A percentile compares a stretch with the other conserved stretches of the same genome.
phyloP scores from a whole-genome alignment of 2,329 filamentous ascomycete species.

The Dendryphion nanum region DNA sequence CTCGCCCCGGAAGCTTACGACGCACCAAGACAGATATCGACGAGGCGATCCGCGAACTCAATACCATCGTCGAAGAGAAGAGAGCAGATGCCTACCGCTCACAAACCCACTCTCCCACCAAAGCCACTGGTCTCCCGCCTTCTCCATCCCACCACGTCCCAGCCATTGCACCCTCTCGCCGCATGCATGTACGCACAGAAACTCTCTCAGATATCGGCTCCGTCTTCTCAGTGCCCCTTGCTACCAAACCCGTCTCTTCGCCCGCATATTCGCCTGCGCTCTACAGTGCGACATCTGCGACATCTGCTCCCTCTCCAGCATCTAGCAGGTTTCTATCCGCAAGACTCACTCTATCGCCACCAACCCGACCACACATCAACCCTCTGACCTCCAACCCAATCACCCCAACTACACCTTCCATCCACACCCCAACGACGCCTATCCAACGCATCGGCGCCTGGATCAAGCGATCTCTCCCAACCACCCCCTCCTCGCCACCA shows the following conservation, averaged over 20 bases:
- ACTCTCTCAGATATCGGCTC: constrained; percentile 51
- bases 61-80: constrained; percentile 50
- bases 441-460: constrained; percentile 33
- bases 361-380: constrained; percentile 19
- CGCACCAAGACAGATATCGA: constrained; percentile 42
- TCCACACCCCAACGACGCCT: constrained; percentile 31
- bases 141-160: constrained; percentile 43
- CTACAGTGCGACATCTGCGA: neutral
- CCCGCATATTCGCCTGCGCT: constrained; percentile 11
- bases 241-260: constrained; percentile 23
- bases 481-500: constrained; percentile 12
- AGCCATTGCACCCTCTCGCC: constrained; percentile 47
- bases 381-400: constrained; percentile 36
- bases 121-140: constrained; percentile 27
- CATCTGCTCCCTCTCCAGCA: no score
- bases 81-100: constrained; percentile 39
- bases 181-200: constrained; percentile 46
- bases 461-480: constrained; percentile 33
- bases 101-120: constrained; percentile 23
- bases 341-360: constrained; percentile 25
- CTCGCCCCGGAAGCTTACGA: constrained; percentile 37
- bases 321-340: constrained; percentile 10
- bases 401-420: constrained; percentile 29
- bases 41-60: constrained; percentile 47
- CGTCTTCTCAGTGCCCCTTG: constrained; percentile 44